phyloP scores from a whole-genome alignment of 2,329 filamentous ascomycete genomes.

The Diaporthe batatas region DNA sequence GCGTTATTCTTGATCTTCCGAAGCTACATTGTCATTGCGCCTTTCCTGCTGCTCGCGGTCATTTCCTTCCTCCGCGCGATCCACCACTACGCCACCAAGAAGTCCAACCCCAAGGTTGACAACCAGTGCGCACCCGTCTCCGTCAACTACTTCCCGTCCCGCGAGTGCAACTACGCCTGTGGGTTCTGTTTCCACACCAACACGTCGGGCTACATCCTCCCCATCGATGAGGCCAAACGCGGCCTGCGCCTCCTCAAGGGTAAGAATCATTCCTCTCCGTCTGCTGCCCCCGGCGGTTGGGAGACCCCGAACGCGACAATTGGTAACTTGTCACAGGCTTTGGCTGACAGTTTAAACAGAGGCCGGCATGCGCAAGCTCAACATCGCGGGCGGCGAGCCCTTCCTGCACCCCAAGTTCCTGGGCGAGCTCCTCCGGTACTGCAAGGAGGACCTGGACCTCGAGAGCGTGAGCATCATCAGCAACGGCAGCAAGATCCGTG shows the following conservation, averaged over 20 bases:
- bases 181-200: conserved; percentile 71
- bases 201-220: conserved; percentile 59
- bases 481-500: conserved; percentile 63
- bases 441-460: conserved; percentile 61
- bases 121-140: conserved; percentile 37
- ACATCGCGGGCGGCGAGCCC: conserved; percentile 53
- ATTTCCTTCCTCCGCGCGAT: not conserved
- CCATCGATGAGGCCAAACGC: conserved; percentile 56
- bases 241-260: conserved; percentile 59
- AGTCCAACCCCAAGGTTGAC: not conserved
- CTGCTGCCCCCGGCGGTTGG: not conserved
- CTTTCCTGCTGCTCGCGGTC: not conserved
- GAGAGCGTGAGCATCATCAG: conserved; percentile 68
- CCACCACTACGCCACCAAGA: not conserved
- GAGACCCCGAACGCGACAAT: no score
- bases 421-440: conserved; percentile 57
- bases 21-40: not conserved
- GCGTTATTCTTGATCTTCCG: not conserved
- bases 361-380: conserved; percentile 51
- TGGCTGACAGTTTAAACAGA: conserved; percentile 40
- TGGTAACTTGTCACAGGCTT: not conserved
- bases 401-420: conserved; percentile 53
- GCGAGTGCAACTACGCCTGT: conserved; percentile 50
- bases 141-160: conserved; percentile 44
- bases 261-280: not conserved